A percentile compares a stretch with the other conserved stretches of the same genome.
Conservation (phyloP, 2,329 filamentous ascomycete genomes). For the Pseudogymnoascus sp. region DNA sequence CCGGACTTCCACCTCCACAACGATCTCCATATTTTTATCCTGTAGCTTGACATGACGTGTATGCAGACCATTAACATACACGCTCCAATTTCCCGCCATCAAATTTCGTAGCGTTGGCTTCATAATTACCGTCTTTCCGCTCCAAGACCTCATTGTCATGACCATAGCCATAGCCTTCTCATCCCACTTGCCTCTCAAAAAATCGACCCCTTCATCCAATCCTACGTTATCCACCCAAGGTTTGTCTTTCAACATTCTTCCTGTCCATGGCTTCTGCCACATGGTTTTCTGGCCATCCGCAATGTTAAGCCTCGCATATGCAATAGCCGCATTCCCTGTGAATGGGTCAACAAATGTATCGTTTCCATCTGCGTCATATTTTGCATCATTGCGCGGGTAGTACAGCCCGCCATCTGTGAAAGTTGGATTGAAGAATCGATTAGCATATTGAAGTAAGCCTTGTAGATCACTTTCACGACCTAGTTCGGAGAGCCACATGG, state of each 20-base stretch:
- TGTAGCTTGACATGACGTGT: too few relatives aligned
- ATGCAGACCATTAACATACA: not conserved
- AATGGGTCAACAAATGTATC: constrained; percentile 30
- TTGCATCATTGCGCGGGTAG: constrained; percentile 27
- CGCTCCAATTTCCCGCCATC: not conserved
- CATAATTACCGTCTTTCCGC: not conserved
- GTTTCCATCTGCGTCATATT: constrained; percentile 20
- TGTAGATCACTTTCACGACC: constrained; percentile 18
- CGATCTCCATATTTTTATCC: too few relatives aligned
- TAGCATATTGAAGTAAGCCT: constrained; percentile 26
- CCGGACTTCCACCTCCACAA: too few relatives aligned
- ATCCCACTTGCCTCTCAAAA: not conserved
- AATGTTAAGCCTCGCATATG: constrained; percentile 32
- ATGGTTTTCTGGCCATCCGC: constrained; percentile 31
- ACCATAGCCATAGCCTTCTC: not conserved
- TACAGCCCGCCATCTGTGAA: constrained; percentile 32
- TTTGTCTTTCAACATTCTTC: constrained; percentile 10
- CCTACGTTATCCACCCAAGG: not conserved
- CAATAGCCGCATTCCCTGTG: constrained; percentile 31
- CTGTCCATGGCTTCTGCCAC: constrained; percentile 29
- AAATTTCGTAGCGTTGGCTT: not conserved
- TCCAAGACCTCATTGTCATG: constrained; percentile 6
- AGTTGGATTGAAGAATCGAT: constrained; percentile 23
- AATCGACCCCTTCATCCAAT: constrained; percentile 5
- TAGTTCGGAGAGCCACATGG: constrained; percentile 31